phyloP scores from a whole-genome alignment of 768 basidiomycete species.

The Exidia glandulosa region DNA sequence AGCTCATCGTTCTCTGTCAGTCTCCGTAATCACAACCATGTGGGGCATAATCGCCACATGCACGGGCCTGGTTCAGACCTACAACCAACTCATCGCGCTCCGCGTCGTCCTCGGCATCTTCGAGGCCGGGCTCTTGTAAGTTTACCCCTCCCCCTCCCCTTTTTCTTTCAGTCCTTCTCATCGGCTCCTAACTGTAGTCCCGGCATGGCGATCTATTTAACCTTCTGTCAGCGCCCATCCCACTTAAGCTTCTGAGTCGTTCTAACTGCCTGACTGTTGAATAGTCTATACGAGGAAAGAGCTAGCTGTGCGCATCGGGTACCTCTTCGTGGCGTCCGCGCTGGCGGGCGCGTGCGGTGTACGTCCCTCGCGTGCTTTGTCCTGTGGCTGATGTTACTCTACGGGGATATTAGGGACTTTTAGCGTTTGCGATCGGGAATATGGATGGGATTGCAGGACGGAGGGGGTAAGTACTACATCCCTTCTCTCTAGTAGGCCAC shows the following conservation, averaged over 20 bases:
- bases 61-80: conserved; percentile 1
- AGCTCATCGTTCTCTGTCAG: not conserved
- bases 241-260: not conserved
- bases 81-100: conserved; percentile 2
- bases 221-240: not conserved
- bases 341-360: conserved; percentile 6
- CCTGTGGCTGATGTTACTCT: not conserved
- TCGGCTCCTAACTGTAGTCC: not conserved
- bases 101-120: conserved; percentile 4
- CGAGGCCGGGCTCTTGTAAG: conserved; percentile 6
- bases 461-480: conserved; percentile 3
- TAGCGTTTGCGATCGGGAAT: conserved; percentile 4
- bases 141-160: not conserved
- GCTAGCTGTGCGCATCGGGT: conserved; percentile 4
- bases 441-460: conserved; percentile 2
- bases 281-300: conserved; percentile 3
- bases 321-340: conserved; percentile 3
- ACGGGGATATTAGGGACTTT: not conserved
- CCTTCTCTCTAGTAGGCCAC: not conserved
- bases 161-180: not conserved
- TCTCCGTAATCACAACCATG: not conserved
- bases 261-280: not conserved
- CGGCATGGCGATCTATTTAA: conserved; percentile 3
- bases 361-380: not conserved
- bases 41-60: conserved; percentile 4